These are phyloP conservation scores for Prunella vulgaris DNA, from an alignment of 257 asterid species.

Conservation along the genomic window DNA sequence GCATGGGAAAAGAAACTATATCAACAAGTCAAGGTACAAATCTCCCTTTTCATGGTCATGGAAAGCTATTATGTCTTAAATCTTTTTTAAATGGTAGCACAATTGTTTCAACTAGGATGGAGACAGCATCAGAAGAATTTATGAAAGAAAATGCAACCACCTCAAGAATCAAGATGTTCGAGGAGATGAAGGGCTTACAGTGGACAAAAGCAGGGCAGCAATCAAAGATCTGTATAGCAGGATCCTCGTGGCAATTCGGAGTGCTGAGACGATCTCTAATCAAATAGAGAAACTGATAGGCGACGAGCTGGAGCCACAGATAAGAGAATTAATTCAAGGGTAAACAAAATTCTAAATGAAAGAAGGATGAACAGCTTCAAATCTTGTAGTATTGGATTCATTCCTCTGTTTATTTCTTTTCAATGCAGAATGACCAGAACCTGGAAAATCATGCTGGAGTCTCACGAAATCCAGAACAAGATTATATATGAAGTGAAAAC, in stretches of 20 bases:
- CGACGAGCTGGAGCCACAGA: slow-evolving; percentile 89
- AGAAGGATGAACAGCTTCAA: background rate
- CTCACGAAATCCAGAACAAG: slow-evolving; percentile 86
- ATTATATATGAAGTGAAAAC: slow-evolving; percentile 70
- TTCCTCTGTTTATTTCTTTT: background rate
- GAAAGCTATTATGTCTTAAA: too few relatives aligned
- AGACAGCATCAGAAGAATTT: slow-evolving; percentile 61
- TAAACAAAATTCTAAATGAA: slow-evolving; percentile 26
- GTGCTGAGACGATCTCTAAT: slow-evolving; percentile 85
- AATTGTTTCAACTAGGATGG: slow-evolving; percentile 47
- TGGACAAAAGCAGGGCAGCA: slow-evolving; percentile 76
- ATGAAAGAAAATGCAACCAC: slow-evolving; percentile 71
- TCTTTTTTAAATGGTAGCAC: too few relatives aligned
- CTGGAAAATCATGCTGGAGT: slow-evolving; percentile 75
- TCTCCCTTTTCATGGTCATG: background rate
- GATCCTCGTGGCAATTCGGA: slow-evolving; percentile 78
- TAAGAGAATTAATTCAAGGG: slow-evolving; percentile 83
- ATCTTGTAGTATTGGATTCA: background rate
- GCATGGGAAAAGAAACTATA: slow-evolving; percentile 97
- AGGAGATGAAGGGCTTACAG: slow-evolving; percentile 48
- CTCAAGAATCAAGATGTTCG: slow-evolving; percentile 62
- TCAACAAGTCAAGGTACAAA: slow-evolving; percentile 70
- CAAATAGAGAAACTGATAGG: slow-evolving; percentile 75
- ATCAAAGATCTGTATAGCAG: slow-evolving; percentile 85
- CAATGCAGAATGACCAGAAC: slow-evolving; percentile 66